Evolutionary conservation across 768 basidiomycete species (phyloP), one percentile per base, ranked within the genome.

Genomic region (Rhizopogon vesiculosus): DNA sequence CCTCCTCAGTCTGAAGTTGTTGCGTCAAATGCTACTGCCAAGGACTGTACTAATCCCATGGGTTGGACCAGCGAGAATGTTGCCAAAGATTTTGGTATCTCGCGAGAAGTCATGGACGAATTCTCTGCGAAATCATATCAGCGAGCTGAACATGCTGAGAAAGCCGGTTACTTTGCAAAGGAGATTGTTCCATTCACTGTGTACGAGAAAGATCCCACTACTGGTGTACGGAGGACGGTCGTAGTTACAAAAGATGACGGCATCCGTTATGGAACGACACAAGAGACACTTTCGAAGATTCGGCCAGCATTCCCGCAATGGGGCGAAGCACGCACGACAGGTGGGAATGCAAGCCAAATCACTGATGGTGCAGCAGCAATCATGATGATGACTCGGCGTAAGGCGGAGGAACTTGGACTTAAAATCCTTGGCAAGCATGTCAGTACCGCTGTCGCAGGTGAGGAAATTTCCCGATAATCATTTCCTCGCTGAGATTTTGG

Each of bases 11-110:
- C 85, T 43, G 88, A 86, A 50, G 74, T 81, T 15, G 75, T 94
- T 45, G 74, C 81, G 28, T 66, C 70, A 15, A 78, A 85, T 64
- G 64, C 75, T 10, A 73, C 82, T 4, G 81, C 89, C 3, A 76
- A 69, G 28, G 88, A 89, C 59, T 85, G 85, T 57, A 65, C 74
- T 19, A 73, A 83, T 65, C 87, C 87, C 33, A 93, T 93, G 91
- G 91, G 91, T 7, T 92, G 91, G 91, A 91, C 91, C 6, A 86
- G 85, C 60, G 91, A 93, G 70, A 93, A 91, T 59, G 88, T 93
- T 33, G 91, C 91, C 0, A 70, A 72, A 33, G 88, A 92, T 42
- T 92, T 83, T 69, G 70, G 80, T 56, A 74, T 93, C 56, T 79
- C 86, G 46, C 79, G 91, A 38, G 82, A 88, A 50, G 81, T 86